Base-by-base conservation (phyloP, 768 basidiomycete genomes). In the Rhodotorula sphaerocarpa region DNA sequence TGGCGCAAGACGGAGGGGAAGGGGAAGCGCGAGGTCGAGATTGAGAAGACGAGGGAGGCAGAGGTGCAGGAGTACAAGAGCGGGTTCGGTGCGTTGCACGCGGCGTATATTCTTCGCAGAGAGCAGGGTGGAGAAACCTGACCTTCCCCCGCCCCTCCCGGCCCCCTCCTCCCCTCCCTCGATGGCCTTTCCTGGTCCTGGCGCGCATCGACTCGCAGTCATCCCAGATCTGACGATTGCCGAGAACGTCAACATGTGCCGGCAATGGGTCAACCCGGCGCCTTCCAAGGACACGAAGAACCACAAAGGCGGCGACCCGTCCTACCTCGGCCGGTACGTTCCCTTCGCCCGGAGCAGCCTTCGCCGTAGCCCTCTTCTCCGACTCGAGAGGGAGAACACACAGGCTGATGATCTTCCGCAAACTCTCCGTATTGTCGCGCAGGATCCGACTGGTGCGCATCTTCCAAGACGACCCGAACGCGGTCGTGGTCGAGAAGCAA, bases 1-100 rank as follows among this genome's bases (percentile, higher is more conserved):
- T 65, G 64, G 64, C 46, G 68, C 28, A 65, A 66, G 28, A 39
- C 36, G 5, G 68, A 69, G 50, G 68, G 68, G 21, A 69, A 65
- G 53, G 57, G 43, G 14, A 69, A 69, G 53, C 44, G 68, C 28
- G 68, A 69, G 44, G 36, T 42, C 25, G 68, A 69, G 58, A 30
- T 69, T 20, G 68, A 65, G 50, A 60, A 63, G 47, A 15, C 33
- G 46, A 41, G 20, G 9, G 51, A 57, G 39, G 57, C 36, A 2
- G 64, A 65, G 46, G 10, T 34, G 51, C 33, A 39, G n/a, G 61
- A 66, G 58, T 69, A 69, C 56, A 48, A 46, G 50, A 61, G 34
- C 39, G 68, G 68, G 4, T 69, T 69, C 39, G 47, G 64, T 69
- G 45, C 25, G 61, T 50, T 48, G 28, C 5, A 0, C 20, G 18